Conservation (phyloP, 805 yeast species). For the Kodamaea sagamina region DNA sequence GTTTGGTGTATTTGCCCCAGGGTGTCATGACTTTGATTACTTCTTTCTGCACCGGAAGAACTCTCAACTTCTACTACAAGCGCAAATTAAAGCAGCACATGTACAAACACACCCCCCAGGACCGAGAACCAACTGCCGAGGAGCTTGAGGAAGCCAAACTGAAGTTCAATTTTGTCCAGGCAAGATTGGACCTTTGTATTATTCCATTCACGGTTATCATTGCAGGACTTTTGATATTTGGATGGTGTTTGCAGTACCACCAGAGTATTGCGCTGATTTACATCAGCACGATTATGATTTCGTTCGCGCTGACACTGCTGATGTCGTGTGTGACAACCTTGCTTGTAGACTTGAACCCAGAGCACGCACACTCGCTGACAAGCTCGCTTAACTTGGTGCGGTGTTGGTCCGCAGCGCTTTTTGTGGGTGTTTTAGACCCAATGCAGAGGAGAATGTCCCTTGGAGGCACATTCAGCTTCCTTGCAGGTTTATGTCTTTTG, state of each 20-base stretch:
- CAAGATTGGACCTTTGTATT: constrained; percentile 21
- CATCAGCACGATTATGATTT: constrained; percentile 56
- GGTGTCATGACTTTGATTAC: constrained; percentile 68
- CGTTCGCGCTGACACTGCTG: constrained; percentile 57
- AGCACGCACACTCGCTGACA: constrained; percentile 67
- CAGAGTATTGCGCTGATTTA: constrained; percentile 56
- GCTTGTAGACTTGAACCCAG: constrained; percentile 72
- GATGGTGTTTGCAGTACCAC: constrained; percentile 65
- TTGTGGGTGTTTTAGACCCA: constrained; percentile 62
- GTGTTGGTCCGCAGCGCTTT: constrained; percentile 68
- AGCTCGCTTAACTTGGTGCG: constrained; percentile 73
- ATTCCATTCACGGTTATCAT: constrained; percentile 1
- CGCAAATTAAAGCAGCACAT: constrained; percentile 15
- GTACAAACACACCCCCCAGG: background rate
- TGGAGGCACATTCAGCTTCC: constrained; percentile 78
- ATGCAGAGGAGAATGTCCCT: constrained; percentile 58
- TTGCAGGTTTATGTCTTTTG: constrained; percentile 50
- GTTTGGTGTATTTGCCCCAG: constrained; percentile 71
- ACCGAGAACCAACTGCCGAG: constrained; percentile 16
- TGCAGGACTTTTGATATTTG: constrained; percentile 47
- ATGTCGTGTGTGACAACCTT: constrained; percentile 61
- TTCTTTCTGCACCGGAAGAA: constrained; percentile 57
- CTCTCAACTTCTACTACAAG: constrained; percentile 55
- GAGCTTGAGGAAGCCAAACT: constrained; percentile 2
- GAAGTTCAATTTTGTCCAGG: constrained; percentile 4